Conservation (phyloP, 305 asterid genomes). For the Andrographis paniculata region DNA sequence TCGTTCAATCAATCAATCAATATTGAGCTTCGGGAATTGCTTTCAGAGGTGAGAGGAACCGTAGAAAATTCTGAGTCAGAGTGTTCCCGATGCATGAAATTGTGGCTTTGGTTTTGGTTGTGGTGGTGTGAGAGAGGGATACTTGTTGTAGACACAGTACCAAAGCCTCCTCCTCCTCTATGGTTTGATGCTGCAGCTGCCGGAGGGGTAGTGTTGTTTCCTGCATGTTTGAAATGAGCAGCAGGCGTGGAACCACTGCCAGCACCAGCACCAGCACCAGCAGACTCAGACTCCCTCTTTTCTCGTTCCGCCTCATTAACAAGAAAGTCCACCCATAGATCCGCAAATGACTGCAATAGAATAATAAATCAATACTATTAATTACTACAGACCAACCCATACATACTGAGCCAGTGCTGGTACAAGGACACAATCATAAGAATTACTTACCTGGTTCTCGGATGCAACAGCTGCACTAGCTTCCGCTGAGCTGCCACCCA, state of each 20-base stretch:
- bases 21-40: slow-evolving; percentile 38
- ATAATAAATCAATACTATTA: too few relatives aligned
- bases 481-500: slow-evolving; percentile 57
- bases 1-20: too few relatives aligned
- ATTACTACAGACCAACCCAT: background rate
- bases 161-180: too few relatives aligned
- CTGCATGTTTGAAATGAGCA: slow-evolving; percentile 28
- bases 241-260: slow-evolving; percentile 29
- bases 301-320: slow-evolving; percentile 81
- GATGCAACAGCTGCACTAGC: slow-evolving; percentile 41
- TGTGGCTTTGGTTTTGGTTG: slow-evolving; percentile 12
- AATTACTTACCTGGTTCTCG: slow-evolving; percentile 77
- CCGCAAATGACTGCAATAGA: slow-evolving; percentile 72
- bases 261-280: slow-evolving; percentile 34
- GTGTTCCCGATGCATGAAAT: slow-evolving; percentile 30
- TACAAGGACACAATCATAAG: background rate
- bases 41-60: slow-evolving; percentile 72
- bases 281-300: slow-evolving; percentile 47
- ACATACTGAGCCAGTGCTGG: background rate
- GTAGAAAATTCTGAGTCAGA: slow-evolving; percentile 84
- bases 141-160: too few relatives aligned
- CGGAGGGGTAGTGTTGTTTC: too few relatives aligned
- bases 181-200: too few relatives aligned
- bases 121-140: background rate
- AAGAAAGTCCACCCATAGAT: slow-evolving; percentile 97